Conservation (phyloP, 768 basidiomycete genomes). For the Phaeotremella fagi region DNA sequence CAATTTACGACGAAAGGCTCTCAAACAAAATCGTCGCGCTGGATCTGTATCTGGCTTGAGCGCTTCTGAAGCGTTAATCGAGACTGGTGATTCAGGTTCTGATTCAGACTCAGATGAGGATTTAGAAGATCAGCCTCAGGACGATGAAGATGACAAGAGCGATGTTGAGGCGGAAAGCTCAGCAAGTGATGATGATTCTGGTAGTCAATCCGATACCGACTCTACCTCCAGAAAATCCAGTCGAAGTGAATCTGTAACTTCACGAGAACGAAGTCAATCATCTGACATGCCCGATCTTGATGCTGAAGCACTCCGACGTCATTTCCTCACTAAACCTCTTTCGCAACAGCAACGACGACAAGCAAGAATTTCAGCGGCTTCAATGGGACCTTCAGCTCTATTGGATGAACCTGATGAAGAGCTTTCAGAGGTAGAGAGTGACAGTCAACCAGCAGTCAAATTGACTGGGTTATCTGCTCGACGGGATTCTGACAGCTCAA, state of each 20-base stretch:
- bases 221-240: not conserved
- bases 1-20: conserved; percentile 19
- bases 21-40: conserved; percentile 9
- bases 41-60: conserved; percentile 32
- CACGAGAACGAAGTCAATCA: not conserved
- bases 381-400: conserved; percentile 4
- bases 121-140: not conserved
- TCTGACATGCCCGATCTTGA: not conserved
- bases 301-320: conserved; percentile 5
- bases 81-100: conserved; percentile 26
- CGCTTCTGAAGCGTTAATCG: conserved; percentile 34
- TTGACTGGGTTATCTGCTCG: not conserved
- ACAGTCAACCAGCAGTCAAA: conserved; percentile 4
- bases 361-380: conserved; percentile 20
- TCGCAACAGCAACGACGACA: conserved; percentile 12
- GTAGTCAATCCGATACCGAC: not conserved
- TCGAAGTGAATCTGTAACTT: not conserved
- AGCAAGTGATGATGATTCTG: not conserved
- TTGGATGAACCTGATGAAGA: conserved; percentile 12
- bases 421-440: conserved; percentile 8
- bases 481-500: conserved; percentile 22
- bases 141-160: not conserved
- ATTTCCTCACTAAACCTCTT: conserved; percentile 19
- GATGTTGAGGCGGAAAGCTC: conserved; percentile 3
- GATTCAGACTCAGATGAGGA: conserved; percentile 10